These are phyloP conservation scores for Fusarium mundagurra DNA, from an alignment of 2,329 filamentous ascomycete genomes.

Conservation along the genomic window DNA sequence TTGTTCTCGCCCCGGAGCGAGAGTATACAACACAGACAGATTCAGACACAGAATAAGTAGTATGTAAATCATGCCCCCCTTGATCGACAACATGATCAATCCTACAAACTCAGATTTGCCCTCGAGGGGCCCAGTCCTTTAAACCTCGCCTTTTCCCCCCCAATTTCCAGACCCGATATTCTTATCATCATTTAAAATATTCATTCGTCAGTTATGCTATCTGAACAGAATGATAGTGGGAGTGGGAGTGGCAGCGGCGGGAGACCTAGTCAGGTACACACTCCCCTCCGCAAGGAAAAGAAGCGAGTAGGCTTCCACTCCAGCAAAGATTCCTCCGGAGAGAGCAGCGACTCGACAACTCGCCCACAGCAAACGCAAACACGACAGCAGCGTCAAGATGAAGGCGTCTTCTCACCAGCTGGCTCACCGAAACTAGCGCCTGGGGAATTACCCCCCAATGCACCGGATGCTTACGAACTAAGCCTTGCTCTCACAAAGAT, in stretches of 20 bases:
- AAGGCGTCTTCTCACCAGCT: slow-evolving; percentile 41
- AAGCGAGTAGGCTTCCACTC: slow-evolving; percentile 54
- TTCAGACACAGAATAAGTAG: background rate
- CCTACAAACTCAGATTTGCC: slow-evolving; percentile 29
- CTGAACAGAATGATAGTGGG: slow-evolving; percentile 44
- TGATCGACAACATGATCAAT: slow-evolving; percentile 35
- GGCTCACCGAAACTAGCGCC: slow-evolving; percentile 41
- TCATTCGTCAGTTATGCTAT: slow-evolving; percentile 17
- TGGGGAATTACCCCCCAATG: slow-evolving; percentile 44
- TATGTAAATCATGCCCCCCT: slow-evolving; percentile 32
- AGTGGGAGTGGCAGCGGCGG: slow-evolving; percentile 43
- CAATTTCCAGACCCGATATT: slow-evolving; percentile 13
- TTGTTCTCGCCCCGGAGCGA: slow-evolving; percentile 37
- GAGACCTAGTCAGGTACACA: slow-evolving; percentile 43
- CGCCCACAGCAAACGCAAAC: background rate
- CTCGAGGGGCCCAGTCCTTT: slow-evolving; percentile 21
- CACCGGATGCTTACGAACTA: slow-evolving; percentile 52
- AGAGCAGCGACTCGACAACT: slow-evolving; percentile 1
- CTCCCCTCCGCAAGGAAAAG: slow-evolving; percentile 51
- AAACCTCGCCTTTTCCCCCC: background rate
- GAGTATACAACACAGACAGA: background rate
- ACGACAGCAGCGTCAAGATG: slow-evolving; percentile 24
- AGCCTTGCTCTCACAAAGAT: slow-evolving; percentile 52
- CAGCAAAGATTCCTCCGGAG: slow-evolving; percentile 41
- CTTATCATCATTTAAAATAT: background rate